Evolutionary conservation across 192 early-diverging fungal species (phyloP), one percentile per base, ranked within the genome.

Genomic region (Endogone sp.): DNA sequence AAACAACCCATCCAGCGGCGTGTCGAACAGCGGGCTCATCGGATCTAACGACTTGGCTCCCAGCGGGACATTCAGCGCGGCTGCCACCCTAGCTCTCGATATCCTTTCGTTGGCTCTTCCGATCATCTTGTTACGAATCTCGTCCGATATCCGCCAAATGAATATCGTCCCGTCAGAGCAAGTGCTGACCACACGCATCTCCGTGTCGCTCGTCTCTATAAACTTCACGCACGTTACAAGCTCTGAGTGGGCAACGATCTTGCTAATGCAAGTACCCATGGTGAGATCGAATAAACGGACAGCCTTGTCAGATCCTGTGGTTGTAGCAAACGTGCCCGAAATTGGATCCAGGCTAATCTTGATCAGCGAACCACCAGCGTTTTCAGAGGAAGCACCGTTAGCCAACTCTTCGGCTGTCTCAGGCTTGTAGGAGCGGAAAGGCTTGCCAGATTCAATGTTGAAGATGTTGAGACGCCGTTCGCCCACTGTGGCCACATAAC

Each of bases 121-220:
- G 3, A 32, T 31, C 71, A 74, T 74, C 29, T 66, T 64, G 0
- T 68, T 60, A 26, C 70, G 27, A 3, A 91, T 30, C 11, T 88
- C 80, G 24, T 78, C 70, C 4, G 81, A 76, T 4, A 93, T 60
- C 57, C 77, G 79, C 92, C 92, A 94, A 1, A 94, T 81, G 73
- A 94, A 85, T 13, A 94, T 77, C 26, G 86, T 91, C 9, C 91
- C 91, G 68, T 94, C 91, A 0, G 85, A 86, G 60, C 85, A 84
- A 20, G 92, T 92, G 2, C 88, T 87, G 29, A 92, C 73, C 6
- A 94, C 66, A 10, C 85, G 75, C 9, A 78, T 55, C 25, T 71
- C 61, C 0, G 62, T 62, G 20, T 30, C 13, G 37, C 37, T 44
- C 20, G 64, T 63, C 54, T 55, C 27, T 28, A 78, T 20, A 72